These are phyloP conservation scores for Fusarium hainanense DNA, from an alignment of 2,329 filamentous ascomycete genomes.

Conservation along the genomic window DNA sequence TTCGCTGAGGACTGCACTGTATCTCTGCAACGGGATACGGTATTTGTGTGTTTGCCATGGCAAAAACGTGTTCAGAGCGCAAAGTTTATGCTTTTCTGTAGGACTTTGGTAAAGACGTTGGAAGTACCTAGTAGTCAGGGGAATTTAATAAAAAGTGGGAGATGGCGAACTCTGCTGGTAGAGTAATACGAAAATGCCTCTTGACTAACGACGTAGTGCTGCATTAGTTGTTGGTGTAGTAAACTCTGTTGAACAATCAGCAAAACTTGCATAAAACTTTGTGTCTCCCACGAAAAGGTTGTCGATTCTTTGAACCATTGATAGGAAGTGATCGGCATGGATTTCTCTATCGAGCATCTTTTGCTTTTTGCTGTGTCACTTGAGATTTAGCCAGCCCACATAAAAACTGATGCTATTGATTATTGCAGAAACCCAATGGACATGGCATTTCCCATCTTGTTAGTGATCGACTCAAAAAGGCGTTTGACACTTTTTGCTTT, in stretches of 20 bases:
- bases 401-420: slow-evolving; percentile 10
- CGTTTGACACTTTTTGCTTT: slow-evolving; percentile 20
- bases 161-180: slow-evolving; percentile 2
- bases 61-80: neutral
- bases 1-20: neutral
- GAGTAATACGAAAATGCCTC: slow-evolving; percentile 4
- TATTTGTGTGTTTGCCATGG: neutral
- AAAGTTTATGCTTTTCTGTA: neutral
- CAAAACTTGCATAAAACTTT: slow-evolving; percentile 1
- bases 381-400: slow-evolving; percentile 10
- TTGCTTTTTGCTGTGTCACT: slow-evolving; percentile 23
- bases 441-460: slow-evolving; percentile 7
- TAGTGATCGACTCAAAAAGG: slow-evolving; percentile 14
- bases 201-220: neutral
- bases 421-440: neutral
- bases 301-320: neutral
- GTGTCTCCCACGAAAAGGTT: neutral
- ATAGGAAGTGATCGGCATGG: slow-evolving; percentile 2
- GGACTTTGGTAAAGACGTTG: neutral
- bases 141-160: neutral
- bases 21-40: neutral
- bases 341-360: neutral
- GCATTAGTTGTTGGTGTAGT: neutral
- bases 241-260: neutral
- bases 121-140: slow-evolving; percentile 14